phyloP scores from a whole-genome alignment of 1,139 yeast genomes.

The Pichia sp. region DNA sequence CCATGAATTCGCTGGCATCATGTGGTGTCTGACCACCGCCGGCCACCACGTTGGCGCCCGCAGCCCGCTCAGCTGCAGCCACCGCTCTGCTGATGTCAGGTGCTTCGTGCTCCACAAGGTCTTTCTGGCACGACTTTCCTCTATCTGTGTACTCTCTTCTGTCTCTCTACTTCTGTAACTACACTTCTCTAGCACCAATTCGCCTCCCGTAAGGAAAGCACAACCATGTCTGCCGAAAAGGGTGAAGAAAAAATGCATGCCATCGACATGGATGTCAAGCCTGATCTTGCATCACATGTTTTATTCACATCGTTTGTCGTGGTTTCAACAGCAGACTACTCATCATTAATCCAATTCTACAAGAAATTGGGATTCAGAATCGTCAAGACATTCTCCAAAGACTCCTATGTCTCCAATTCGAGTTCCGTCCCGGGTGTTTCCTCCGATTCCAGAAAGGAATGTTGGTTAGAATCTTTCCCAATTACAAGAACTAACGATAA shows the following conservation, averaged over 20 bases:
- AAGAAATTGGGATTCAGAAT: slow-evolving; percentile 55
- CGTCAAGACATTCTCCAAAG: slow-evolving; percentile 54
- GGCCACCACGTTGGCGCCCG: no score
- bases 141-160: no score
- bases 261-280: neutral
- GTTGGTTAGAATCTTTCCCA: slow-evolving; percentile 72
- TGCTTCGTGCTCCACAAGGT: no score
- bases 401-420: slow-evolving; percentile 39
- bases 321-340: slow-evolving; percentile 45
- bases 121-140: no score
- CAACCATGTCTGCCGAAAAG: neutral
- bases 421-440: slow-evolving; percentile 49
- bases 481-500: slow-evolving; percentile 42
- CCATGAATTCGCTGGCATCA: neutral
- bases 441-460: slow-evolving; percentile 61
- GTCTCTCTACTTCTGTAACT: no score
- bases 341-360: slow-evolving; percentile 51
- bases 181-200: no score
- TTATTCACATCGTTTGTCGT: slow-evolving; percentile 55
- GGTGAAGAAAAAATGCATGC: neutral
- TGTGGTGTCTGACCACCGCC: neutral
- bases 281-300: slow-evolving; percentile 8
- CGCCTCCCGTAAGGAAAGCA: no score
- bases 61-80: no score
- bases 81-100: no score